Evolutionary conservation across 495 filamentous ascomycete species (phyloP).

Genomic region (Umbilicaria muhlenbergii): DNA sequence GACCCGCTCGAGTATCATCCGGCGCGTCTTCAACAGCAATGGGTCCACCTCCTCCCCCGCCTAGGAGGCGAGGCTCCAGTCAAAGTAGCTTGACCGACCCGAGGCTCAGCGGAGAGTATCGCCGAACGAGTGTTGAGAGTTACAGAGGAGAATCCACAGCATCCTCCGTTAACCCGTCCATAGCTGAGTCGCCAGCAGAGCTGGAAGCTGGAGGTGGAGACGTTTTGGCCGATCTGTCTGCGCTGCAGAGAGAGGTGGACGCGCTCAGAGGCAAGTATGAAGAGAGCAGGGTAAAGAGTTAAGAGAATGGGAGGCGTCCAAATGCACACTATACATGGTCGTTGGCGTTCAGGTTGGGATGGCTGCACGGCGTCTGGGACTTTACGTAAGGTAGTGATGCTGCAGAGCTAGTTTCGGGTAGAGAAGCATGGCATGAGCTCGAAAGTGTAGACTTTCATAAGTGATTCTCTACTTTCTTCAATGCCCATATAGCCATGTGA

Average conservation of each 20-base stretch:
- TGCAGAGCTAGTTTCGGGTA: no score
- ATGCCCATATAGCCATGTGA: no score
- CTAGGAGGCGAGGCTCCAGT: slow-evolving; percentile 38
- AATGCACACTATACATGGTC: background rate
- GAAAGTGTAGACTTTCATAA: no score
- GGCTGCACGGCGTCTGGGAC: no score
- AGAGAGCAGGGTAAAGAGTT: slow-evolving; percentile 91
- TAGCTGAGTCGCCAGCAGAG: background rate
- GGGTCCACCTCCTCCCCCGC: slow-evolving; percentile 39
- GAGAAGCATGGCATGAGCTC: no score
- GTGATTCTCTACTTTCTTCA: no score
- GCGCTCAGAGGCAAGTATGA: slow-evolving; percentile 41
- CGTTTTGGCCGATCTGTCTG: slow-evolving; percentile 50
- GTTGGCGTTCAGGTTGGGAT: no score
- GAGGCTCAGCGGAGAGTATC: slow-evolving; percentile 12
- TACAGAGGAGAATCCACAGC: slow-evolving; percentile 12
- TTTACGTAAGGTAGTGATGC: no score
- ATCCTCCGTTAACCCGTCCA: slow-evolving; percentile 7
- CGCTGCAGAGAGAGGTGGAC: slow-evolving; percentile 58
- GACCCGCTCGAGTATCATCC: slow-evolving; percentile 3
- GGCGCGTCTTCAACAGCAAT: slow-evolving; percentile 12
- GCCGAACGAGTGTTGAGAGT: slow-evolving; percentile 10
- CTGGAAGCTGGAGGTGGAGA: slow-evolving; percentile 25
- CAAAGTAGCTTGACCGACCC: slow-evolving; percentile 28
- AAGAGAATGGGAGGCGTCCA: slow-evolving; percentile 67